These are phyloP conservation scores for Acephala macrosclerotiorum DNA, from an alignment of 2,329 filamentous ascomycete genomes.

Conservation along the genomic window DNA sequence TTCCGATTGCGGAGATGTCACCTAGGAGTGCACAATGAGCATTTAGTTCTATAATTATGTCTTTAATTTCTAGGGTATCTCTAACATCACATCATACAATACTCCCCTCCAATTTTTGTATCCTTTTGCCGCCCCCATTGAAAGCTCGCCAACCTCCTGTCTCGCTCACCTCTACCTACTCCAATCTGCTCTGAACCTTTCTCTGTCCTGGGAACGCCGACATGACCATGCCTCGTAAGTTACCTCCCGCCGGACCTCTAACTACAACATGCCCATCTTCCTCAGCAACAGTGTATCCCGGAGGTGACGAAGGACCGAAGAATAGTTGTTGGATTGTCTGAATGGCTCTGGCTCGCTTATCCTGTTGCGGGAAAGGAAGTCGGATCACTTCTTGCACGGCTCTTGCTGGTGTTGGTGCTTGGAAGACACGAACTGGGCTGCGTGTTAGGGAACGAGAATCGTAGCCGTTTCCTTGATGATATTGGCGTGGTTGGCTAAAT, in stretches of 20 bases:
- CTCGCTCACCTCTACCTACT: background rate
- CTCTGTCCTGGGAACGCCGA: background rate
- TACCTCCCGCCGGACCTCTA: background rate
- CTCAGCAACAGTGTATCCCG: background rate
- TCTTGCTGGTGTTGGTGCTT: background rate
- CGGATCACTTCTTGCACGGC: background rate
- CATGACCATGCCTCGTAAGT: background rate
- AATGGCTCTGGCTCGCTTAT: background rate
- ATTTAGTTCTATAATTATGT: background rate
- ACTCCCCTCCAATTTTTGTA: background rate
- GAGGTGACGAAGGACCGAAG: background rate
- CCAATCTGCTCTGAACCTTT: background rate
- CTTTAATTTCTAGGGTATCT: background rate
- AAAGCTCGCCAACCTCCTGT: background rate
- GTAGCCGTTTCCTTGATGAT: background rate
- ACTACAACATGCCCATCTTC: background rate
- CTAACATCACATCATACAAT: background rate
- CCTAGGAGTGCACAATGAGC: background rate
- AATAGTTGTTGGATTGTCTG: background rate
- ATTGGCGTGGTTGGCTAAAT: background rate
- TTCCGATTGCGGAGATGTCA: background rate
- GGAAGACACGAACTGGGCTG: background rate
- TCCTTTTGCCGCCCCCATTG: background rate
- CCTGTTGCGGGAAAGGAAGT: background rate
- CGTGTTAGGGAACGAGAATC: background rate